phyloP scores from a whole-genome alignment of 2,329 filamentous ascomycete species.

The Xylaria sp. region DNA sequence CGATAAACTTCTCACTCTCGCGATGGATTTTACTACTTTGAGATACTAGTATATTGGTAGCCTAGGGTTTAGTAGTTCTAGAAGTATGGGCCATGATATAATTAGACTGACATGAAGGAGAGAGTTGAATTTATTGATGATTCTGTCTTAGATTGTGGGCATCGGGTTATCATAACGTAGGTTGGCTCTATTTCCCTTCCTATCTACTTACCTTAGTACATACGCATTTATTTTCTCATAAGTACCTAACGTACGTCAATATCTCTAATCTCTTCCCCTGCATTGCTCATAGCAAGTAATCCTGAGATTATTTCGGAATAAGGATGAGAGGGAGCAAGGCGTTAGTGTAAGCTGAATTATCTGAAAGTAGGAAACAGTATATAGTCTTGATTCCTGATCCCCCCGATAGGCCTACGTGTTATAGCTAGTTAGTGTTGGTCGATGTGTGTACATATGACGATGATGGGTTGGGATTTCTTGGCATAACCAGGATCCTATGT shows the following conservation, averaged over 20 bases:
- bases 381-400: too few species aligned
- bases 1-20: neutral
- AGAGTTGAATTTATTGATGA: too few species aligned
- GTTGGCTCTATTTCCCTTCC: neutral
- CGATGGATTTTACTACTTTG: neutral
- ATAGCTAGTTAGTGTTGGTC: too few species aligned
- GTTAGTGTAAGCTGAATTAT: neutral
- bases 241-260: too few species aligned
- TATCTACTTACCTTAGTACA: neutral
- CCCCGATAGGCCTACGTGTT: too few species aligned
- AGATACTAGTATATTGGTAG: neutral
- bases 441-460: too few species aligned
- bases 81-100: neutral
- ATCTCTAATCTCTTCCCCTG: too few species aligned
- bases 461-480: neutral
- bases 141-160: neutral
- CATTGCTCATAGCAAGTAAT: neutral
- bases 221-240: neutral
- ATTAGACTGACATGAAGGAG: too few species aligned
- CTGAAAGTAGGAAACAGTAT: neutral
- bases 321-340: neutral
- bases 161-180: too few species aligned
- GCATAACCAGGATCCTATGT: neutral
- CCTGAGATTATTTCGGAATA: neutral
- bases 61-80: neutral